Evolutionary conservation across 116 monocot species (phyloP).

Genomic region (Trichopus zeylanicus): DNA sequence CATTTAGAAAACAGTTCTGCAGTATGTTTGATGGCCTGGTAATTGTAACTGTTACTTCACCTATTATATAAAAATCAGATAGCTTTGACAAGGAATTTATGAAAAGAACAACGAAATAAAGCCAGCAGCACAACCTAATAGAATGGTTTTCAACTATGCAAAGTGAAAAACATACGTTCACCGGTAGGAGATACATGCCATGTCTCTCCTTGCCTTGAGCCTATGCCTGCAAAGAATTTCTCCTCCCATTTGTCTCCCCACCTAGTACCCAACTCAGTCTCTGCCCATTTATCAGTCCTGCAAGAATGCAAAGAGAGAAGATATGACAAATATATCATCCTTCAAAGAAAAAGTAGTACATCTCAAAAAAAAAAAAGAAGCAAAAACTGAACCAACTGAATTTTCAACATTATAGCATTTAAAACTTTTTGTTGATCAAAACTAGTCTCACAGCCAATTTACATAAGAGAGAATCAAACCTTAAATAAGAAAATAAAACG

Average conservation of each 20-base stretch:
- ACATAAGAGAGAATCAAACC: too few species aligned
- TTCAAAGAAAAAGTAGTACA: not conserved
- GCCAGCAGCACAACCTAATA: not conserved
- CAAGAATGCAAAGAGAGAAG: conserved; percentile 1
- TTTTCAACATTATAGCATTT: too few species aligned
- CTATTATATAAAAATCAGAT: too few species aligned
- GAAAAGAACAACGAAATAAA: not conserved
- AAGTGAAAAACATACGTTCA: conserved; percentile 64
- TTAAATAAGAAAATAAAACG: too few species aligned
- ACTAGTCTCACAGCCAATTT: too few species aligned
- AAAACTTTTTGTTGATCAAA: too few species aligned
- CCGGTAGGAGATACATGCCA: conserved; percentile 81
- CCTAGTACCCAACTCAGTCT: conserved; percentile 74
- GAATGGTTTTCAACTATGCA: not conserved
- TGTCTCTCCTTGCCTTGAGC: conserved; percentile 91
- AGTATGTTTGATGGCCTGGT: too few species aligned
- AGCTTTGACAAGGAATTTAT: too few species aligned
- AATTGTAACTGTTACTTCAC: too few species aligned
- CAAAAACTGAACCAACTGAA: too few species aligned
- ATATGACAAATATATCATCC: not conserved
- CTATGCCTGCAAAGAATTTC: conserved; percentile 84
- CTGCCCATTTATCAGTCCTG: conserved; percentile 99
- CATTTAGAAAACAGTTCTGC: too few species aligned
- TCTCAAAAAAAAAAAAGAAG: not conserved
- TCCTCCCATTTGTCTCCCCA: conserved; percentile 99